These are phyloP conservation scores for Coemansia biformis DNA, from an alignment of 192 early-diverging fungal genomes.

Conservation along the genomic window DNA sequence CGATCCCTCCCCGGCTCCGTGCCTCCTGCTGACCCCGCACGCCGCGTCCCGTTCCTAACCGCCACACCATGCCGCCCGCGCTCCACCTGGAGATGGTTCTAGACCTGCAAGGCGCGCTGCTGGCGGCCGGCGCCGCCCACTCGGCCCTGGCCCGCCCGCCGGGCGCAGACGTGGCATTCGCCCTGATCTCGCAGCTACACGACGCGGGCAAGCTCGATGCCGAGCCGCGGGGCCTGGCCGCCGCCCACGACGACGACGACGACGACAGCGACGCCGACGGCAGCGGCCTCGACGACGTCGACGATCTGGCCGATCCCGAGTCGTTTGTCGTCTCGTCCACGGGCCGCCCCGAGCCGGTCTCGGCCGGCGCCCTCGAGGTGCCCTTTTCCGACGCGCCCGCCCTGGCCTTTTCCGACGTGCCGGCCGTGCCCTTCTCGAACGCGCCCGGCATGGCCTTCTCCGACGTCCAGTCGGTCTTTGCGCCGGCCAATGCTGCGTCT, in stretches of 20 bases:
- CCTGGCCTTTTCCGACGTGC: too few species aligned
- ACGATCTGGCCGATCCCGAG: slow-evolving; percentile 47
- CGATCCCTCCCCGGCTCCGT: too few species aligned
- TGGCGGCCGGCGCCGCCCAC: slow-evolving; percentile 26
- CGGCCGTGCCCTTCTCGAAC: too few species aligned
- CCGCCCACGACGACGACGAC: slow-evolving; percentile 8
- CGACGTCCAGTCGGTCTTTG: slow-evolving; percentile 24
- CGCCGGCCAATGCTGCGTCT: slow-evolving; percentile 34
- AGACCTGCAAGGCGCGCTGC: slow-evolving; percentile 43
- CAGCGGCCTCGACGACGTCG: slow-evolving; percentile 28
- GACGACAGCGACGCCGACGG: slow-evolving; percentile 14
- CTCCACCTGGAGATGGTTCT: slow-evolving; percentile 26
- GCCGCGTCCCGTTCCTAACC: too few species aligned
- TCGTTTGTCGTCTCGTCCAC: slow-evolving; percentile 47
- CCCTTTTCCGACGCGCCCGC: too few species aligned
- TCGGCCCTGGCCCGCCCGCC: slow-evolving; percentile 12
- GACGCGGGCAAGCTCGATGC: slow-evolving; percentile 3
- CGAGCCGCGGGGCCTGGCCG: background rate
- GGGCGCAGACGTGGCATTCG: slow-evolving; percentile 34
- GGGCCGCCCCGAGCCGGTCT: slow-evolving; percentile 42
- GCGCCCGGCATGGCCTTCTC: too few species aligned
- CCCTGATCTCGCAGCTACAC: slow-evolving; percentile 37
- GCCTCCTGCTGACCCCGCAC: too few species aligned
- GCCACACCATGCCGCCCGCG: background rate
- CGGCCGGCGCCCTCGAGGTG: slow-evolving; percentile 31